Evolutionary conservation across 169 alveolate species (phyloP).

Genomic region (Eimeria maxima): DNA sequence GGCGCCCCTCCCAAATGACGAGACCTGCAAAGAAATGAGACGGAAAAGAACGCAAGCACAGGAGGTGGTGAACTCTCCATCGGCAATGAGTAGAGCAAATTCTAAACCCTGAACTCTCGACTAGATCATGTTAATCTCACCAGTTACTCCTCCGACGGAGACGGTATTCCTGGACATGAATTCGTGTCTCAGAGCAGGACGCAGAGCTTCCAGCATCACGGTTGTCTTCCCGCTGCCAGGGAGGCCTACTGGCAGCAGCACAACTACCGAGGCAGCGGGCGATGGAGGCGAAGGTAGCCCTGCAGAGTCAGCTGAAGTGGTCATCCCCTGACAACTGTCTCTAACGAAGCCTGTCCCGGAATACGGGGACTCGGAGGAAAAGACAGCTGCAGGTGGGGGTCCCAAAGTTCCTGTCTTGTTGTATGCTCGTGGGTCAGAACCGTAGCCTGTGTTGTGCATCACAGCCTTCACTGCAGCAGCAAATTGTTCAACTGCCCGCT

Average conservation of each 20-base stretch:
- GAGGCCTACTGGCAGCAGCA: constrained; percentile 70
- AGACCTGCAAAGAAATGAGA: constrained; percentile 11
- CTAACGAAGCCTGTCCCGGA: background rate
- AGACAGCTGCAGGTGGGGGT: background rate
- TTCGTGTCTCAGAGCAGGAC: constrained; percentile 61
- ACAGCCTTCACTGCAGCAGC: background rate
- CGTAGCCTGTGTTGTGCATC: background rate
- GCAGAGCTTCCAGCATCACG: constrained; percentile 59
- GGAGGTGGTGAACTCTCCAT: background rate
- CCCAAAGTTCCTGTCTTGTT: background rate
- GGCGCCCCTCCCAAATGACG: constrained; percentile 57
- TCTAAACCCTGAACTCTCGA: background rate
- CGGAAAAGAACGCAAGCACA: background rate
- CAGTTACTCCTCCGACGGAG: constrained; percentile 49
- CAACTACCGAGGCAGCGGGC: constrained; percentile 43
- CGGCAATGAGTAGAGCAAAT: background rate
- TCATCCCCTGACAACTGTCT: background rate
- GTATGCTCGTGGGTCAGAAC: background rate
- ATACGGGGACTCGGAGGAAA: background rate
- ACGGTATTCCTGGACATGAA: constrained; percentile 15
- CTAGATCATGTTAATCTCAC: background rate
- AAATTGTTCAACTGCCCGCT: background rate
- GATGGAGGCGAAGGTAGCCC: background rate
- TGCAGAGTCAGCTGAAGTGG: background rate
- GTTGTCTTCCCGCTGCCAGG: constrained; percentile 74